Evolutionary conservation across 2,329 filamentous ascomycete genomes (phyloP).

Genomic region (Rhynchosporium agropyri): DNA sequence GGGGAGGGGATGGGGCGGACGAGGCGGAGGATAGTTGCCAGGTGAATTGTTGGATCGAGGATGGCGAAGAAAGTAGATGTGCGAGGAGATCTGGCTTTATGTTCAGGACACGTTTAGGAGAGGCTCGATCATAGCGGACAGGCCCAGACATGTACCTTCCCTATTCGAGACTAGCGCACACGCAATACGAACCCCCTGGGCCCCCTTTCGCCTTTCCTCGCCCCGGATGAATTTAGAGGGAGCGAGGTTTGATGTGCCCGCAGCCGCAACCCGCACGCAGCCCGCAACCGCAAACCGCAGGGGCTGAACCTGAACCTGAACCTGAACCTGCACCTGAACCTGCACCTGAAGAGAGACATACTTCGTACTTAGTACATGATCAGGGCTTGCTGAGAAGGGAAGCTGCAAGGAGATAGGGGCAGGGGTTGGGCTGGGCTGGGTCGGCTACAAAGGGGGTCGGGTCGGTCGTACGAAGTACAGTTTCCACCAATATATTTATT

Average conservation of each 20-base stretch:
- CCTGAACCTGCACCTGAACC: no score
- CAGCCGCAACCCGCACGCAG: background rate
- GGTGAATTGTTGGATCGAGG: constrained; percentile 13
- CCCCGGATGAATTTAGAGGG: constrained; percentile 2
- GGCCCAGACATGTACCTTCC: constrained; percentile 11
- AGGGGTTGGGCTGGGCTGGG: background rate
- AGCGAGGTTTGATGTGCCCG: constrained; percentile 3
- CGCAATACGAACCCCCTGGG: constrained; percentile 8
- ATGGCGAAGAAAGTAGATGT: constrained; percentile 16
- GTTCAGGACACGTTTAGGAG: constrained; percentile 30
- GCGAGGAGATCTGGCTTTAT: constrained; percentile 30
- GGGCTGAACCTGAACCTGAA: no score
- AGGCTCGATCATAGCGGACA: constrained; percentile 16
- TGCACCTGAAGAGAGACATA: no score
- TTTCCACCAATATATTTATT: constrained; percentile 5
- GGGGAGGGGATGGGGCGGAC: background rate
- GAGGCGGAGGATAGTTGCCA: background rate
- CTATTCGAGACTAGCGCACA: background rate
- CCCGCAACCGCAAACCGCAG: background rate
- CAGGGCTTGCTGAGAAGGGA: background rate
- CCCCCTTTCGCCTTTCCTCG: background rate
- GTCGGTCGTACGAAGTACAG: background rate
- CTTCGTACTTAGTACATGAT: no score
- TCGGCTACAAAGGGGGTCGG: no score
- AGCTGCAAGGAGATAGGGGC: constrained; percentile 9